Percentiles rank a stretch among this genome's conserved stretches.
phyloP scores from a whole-genome alignment of 2,329 filamentous ascomycete species.

The Nemania sp. region DNA sequence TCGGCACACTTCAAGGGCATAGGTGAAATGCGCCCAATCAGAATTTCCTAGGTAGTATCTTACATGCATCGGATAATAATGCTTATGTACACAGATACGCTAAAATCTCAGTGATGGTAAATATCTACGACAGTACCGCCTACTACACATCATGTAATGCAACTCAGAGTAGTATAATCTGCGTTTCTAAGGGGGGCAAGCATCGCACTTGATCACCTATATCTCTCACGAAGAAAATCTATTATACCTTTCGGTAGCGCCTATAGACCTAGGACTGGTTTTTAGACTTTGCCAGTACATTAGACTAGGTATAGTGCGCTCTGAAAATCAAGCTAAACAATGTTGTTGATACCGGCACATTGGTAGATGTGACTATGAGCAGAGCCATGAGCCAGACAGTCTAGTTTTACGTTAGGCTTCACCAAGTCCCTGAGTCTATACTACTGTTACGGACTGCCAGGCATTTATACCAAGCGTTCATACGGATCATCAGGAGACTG shows the following conservation, averaged over 20 bases:
- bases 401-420: background rate
- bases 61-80: no score
- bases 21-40: background rate
- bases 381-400: no score
- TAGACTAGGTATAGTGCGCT: no score
- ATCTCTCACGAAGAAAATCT: background rate
- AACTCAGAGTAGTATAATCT: background rate
- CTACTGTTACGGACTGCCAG: no score
- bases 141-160: background rate
- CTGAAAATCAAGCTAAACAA: no score
- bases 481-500: no score
- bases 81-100: background rate
- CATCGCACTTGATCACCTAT: background rate
- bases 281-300: no score
- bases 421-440: background rate
- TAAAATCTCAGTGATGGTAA: background rate
- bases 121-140: background rate
- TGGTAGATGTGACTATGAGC: no score
- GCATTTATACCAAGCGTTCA: no score
- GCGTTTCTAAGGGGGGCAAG: background rate
- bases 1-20: background rate
- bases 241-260: background rate
- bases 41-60: background rate
- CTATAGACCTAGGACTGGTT: background rate
- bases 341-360: no score